Evolutionary conservation across 805 yeast genomes (phyloP).

Genomic region (Spathaspora arborariae): DNA sequence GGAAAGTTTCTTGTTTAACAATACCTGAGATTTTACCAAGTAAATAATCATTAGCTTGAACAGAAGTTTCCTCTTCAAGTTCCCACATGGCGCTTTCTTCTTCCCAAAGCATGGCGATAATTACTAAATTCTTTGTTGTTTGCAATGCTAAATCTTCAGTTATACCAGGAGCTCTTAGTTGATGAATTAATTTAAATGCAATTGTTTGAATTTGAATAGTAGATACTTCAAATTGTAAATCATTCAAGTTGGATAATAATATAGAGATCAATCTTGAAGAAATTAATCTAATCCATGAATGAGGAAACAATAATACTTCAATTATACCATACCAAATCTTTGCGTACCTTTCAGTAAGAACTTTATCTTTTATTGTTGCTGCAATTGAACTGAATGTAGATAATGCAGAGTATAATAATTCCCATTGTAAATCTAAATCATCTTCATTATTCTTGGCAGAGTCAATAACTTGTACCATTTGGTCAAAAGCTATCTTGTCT

Average conservation of each 20-base stretch:
- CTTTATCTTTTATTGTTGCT: slow-evolving; percentile 30
- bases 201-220: slow-evolving; percentile 59
- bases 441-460: slow-evolving; percentile 22
- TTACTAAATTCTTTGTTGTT: slow-evolving; percentile 62
- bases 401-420: slow-evolving; percentile 65
- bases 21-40: slow-evolving; percentile 58
- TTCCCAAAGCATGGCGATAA: slow-evolving; percentile 62
- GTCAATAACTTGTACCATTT: slow-evolving; percentile 21
- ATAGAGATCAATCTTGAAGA: slow-evolving; percentile 58
- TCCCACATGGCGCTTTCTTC: slow-evolving; percentile 33
- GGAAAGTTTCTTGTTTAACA: slow-evolving; percentile 59
- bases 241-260: slow-evolving; percentile 42
- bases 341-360: slow-evolving; percentile 27
- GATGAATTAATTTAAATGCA: slow-evolving; percentile 67
- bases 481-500: slow-evolving; percentile 33
- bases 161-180: slow-evolving; percentile 75
- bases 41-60: slow-evolving; percentile 54
- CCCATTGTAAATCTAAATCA: slow-evolving; percentile 67
- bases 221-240: slow-evolving; percentile 29
- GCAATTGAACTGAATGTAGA: slow-evolving; percentile 45
- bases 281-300: slow-evolving; percentile 81
- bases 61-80: slow-evolving; percentile 10
- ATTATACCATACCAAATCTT: slow-evolving; percentile 50
- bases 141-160: slow-evolving; percentile 60
- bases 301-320: slow-evolving; percentile 71